phyloP scores from a whole-genome alignment of 768 basidiomycete genomes.

The Kwoniella dejecticola region DNA sequence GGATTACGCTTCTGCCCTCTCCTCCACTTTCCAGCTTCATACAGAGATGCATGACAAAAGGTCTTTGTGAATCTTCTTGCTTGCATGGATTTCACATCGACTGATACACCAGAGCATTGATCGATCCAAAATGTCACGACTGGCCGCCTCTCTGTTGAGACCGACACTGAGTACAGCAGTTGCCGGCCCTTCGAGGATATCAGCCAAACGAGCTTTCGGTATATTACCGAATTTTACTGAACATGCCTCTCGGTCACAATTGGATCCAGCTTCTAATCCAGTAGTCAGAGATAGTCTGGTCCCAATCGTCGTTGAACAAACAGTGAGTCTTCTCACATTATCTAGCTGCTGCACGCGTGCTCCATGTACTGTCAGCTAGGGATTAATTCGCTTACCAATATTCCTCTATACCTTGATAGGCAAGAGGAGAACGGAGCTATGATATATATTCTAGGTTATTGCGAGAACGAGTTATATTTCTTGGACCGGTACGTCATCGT shows the following conservation, averaged over 20 bases:
- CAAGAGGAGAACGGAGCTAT: slow-evolving; percentile 60
- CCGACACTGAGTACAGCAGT: neutral
- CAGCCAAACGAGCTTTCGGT: slow-evolving; percentile 8
- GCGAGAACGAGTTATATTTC: slow-evolving; percentile 91
- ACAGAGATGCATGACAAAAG: neutral
- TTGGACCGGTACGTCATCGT: slow-evolving; percentile 75
- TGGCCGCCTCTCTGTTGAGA: slow-evolving; percentile 1
- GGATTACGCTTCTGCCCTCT: neutral
- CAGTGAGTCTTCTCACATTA: slow-evolving; percentile 59
- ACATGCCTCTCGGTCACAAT: neutral
- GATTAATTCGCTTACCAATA: slow-evolving; percentile 20
- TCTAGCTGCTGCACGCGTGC: neutral
- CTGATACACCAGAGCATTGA: neutral
- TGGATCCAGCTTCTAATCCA: slow-evolving; percentile 23
- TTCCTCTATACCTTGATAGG: slow-evolving; percentile 40
- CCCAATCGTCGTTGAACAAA: slow-evolving; percentile 91
- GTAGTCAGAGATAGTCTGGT: slow-evolving; percentile 61
- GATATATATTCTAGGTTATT: slow-evolving; percentile 94
- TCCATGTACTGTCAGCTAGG: slow-evolving; percentile 19
- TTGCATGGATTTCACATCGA: too few species aligned
- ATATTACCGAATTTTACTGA: slow-evolving; percentile 1
- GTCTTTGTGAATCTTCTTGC: too few species aligned
- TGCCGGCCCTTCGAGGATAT: slow-evolving; percentile 13
- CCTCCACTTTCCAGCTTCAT: slow-evolving; percentile 10
- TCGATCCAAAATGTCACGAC: slow-evolving; percentile 3